phyloP scores from a whole-genome alignment of 306 rosid species.

The Luffa acutangula region DNA sequence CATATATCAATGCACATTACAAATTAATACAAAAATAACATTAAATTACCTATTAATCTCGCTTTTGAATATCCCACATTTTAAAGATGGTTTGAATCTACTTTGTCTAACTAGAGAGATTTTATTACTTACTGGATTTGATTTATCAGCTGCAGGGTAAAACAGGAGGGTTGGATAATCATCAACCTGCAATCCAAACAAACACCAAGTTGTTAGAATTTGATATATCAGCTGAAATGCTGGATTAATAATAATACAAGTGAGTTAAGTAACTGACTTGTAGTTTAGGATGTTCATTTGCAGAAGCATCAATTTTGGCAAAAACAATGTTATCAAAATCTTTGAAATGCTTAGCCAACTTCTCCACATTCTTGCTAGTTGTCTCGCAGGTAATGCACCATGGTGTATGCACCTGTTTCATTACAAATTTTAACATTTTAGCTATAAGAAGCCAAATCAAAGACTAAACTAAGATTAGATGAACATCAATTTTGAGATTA shows the following conservation, averaged over 20 bases:
- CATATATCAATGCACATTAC: too few species aligned
- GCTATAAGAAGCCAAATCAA: neutral
- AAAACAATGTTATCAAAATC: conserved; percentile 47
- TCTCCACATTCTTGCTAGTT: conserved; percentile 70
- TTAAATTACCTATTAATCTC: too few species aligned
- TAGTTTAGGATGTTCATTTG: conserved; percentile 80
- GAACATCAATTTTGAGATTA: neutral
- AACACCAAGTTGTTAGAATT: neutral
- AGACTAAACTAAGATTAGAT: neutral
- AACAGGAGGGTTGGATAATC: conserved; percentile 76
- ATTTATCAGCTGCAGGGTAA: conserved; percentile 48
- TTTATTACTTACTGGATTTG: conserved; percentile 50
- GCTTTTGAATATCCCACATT: too few species aligned
- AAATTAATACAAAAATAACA: too few species aligned
- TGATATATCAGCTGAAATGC: neutral
- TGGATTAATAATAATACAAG: neutral
- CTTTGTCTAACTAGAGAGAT: too few species aligned
- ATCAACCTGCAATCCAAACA: conserved; percentile 37
- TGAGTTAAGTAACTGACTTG: conserved; percentile 30
- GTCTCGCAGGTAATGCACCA: conserved; percentile 87
- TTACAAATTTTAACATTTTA: neutral
- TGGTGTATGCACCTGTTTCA: conserved; percentile 69
- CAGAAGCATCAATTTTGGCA: conserved; percentile 65
- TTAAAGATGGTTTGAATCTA: too few species aligned
- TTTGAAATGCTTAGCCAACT: conserved; percentile 86